Evolutionary conservation across 2,329 filamentous ascomycete species (phyloP).

Genomic region (Diaporthe nobilis): DNA sequence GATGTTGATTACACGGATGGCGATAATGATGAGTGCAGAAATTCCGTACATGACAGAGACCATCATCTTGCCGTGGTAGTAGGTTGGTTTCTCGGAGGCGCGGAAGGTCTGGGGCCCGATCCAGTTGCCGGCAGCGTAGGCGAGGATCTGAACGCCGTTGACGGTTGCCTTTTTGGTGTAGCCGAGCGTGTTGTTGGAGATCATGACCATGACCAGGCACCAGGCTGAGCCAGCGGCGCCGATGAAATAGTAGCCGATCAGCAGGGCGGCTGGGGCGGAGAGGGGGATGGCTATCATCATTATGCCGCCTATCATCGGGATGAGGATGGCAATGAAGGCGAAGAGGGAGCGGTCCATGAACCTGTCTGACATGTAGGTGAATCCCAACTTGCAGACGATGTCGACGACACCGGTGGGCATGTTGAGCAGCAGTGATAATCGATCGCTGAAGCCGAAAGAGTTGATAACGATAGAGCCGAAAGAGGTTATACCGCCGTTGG

Average conservation of each 20-base stretch:
- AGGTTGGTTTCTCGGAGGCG: constrained; percentile 43
- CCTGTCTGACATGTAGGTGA: constrained; percentile 48
- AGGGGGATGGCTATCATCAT: constrained; percentile 48
- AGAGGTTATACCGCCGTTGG: constrained; percentile 45
- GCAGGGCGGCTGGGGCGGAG: constrained; percentile 39
- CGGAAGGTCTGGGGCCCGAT: constrained; percentile 48
- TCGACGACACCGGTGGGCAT: constrained; percentile 45
- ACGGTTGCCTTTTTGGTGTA: constrained; percentile 51
- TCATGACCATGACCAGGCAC: constrained; percentile 48
- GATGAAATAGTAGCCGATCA: constrained; percentile 47
- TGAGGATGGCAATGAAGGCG: constrained; percentile 47
- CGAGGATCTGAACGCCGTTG: constrained; percentile 46
- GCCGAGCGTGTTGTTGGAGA: constrained; percentile 49
- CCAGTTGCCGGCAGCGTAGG: constrained; percentile 48
- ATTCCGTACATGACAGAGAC: constrained; percentile 46
- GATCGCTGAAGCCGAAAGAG: constrained; percentile 44
- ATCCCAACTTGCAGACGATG: constrained; percentile 44
- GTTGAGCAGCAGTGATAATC: constrained; percentile 43
- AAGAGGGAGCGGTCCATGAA: constrained; percentile 46
- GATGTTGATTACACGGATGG: constrained; percentile 45
- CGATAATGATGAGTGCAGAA: constrained; percentile 42
- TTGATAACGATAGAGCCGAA: constrained; percentile 44
- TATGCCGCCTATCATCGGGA: constrained; percentile 49
- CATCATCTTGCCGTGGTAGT: constrained; percentile 47
- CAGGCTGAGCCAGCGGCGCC: constrained; percentile 46